Evolutionary conservation across 768 basidiomycete genomes (phyloP).

Genomic region (Tricholomella constricta): DNA sequence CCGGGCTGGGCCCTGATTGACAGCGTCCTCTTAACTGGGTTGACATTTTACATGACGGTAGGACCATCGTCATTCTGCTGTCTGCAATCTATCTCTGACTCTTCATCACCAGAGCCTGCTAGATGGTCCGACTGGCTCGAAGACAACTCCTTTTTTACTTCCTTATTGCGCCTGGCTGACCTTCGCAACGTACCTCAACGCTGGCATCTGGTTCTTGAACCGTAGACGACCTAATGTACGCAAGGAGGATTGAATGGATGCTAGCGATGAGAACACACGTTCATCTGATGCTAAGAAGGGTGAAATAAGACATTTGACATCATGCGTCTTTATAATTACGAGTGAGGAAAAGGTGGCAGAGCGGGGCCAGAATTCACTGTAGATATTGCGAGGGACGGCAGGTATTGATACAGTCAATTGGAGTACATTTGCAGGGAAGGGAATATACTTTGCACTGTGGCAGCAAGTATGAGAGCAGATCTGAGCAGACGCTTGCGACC

Average conservation of each 20-base stretch:
- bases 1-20: slow-evolving; percentile 57
- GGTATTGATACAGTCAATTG: background rate
- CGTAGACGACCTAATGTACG: slow-evolving; percentile 8
- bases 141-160: slow-evolving; percentile 57
- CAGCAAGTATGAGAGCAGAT: background rate
- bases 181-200: slow-evolving; percentile 70
- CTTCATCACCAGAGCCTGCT: slow-evolving; percentile 42
- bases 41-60: slow-evolving; percentile 64
- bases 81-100: background rate
- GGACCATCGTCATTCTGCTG: background rate
- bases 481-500: too few relatives aligned
- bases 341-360: background rate
- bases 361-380: background rate
- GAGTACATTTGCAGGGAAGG: background rate
- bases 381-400: background rate
- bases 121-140: slow-evolving; percentile 44
- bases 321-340: too few relatives aligned
- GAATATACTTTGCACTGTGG: too few relatives aligned
- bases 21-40: slow-evolving; percentile 51
- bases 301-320: too few relatives aligned
- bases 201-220: slow-evolving; percentile 63
- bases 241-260: slow-evolving; percentile 2
- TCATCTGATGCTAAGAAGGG: too few relatives aligned
- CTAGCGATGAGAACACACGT: too few relatives aligned
- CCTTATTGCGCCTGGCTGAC: slow-evolving; percentile 70